These are phyloP conservation scores for Eremothecium sinecaudum DNA, from an alignment of 1,139 yeast species.

Conservation along the genomic window DNA sequence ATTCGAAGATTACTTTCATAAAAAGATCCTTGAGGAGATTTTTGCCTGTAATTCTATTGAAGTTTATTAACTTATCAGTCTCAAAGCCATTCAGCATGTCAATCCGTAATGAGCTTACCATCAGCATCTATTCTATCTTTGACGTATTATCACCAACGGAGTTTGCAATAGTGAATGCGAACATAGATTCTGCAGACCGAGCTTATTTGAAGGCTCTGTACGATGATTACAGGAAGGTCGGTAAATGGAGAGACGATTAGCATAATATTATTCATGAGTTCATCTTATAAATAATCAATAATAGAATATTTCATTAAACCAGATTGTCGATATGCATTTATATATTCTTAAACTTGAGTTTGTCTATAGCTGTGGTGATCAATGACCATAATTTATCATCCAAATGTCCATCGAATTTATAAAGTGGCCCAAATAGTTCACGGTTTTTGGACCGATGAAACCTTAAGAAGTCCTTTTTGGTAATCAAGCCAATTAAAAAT, in stretches of 20 bases:
- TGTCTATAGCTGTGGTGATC: slow-evolving; percentile 8
- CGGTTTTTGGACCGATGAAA: slow-evolving; percentile 32
- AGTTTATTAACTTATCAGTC: slow-evolving; percentile 46
- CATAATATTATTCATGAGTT: not conserved
- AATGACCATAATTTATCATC: slow-evolving; percentile 21
- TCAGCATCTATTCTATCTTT: slow-evolving; percentile 55
- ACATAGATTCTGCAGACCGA: slow-evolving; percentile 65
- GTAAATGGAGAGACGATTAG: slow-evolving; percentile 70
- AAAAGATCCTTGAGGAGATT: slow-evolving; percentile 55
- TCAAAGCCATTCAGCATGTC: slow-evolving; percentile 39
- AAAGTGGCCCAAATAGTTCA: slow-evolving; percentile 24
- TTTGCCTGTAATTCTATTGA: slow-evolving; percentile 51
- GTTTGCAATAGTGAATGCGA: slow-evolving; percentile 51
- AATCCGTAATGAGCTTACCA: slow-evolving; percentile 43
- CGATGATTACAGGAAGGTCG: slow-evolving; percentile 63
- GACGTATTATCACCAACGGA: slow-evolving; percentile 64
- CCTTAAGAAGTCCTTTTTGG: slow-evolving; percentile 57
- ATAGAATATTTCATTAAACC: too few relatives aligned
- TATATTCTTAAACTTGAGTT: slow-evolving; percentile 10
- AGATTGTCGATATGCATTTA: too few relatives aligned
- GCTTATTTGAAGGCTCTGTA: slow-evolving; percentile 59
- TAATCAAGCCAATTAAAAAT: slow-evolving; percentile 48
- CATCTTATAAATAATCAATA: slow-evolving; percentile 1
- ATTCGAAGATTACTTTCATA: slow-evolving; percentile 46
- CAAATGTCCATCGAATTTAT: slow-evolving; percentile 20